phyloP scores from a whole-genome alignment of 1,139 yeast genomes.

The Yamadazyma diospyri region DNA sequence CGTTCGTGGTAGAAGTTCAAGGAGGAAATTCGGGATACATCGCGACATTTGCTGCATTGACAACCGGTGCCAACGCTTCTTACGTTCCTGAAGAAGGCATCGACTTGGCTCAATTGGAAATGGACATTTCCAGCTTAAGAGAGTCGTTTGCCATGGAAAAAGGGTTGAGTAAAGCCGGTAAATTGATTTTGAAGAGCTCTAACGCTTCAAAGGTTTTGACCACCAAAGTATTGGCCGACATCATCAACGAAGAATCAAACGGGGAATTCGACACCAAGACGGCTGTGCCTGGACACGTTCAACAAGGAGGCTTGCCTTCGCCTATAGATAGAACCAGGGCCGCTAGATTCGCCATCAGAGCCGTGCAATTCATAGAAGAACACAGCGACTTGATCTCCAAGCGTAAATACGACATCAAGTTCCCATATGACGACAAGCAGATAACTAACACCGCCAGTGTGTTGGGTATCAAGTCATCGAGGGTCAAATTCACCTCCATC shows the following conservation, averaged over 20 bases:
- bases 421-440: constrained; percentile 29
- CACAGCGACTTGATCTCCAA: constrained; percentile 18
- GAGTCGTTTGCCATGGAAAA: constrained; percentile 68
- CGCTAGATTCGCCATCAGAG: constrained; percentile 82
- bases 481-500: constrained; percentile 69
- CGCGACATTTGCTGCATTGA: constrained; percentile 84
- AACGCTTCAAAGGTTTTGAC: constrained; percentile 68
- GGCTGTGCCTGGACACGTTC: constrained; percentile 84
- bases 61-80: constrained; percentile 89
- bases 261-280: constrained; percentile 73
- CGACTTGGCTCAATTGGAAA: constrained; percentile 33
- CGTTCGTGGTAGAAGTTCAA: constrained; percentile 94
- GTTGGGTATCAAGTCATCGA: constrained; percentile 79
- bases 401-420: constrained; percentile 29
- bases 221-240: constrained; percentile 64
- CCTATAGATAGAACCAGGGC: constrained; percentile 94
- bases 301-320: constrained; percentile 95
- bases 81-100: constrained; percentile 93
- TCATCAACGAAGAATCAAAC: constrained; percentile 61
- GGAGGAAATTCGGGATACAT: constrained; percentile 96
- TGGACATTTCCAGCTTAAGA: constrained; percentile 38
- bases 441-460: constrained; percentile 71
- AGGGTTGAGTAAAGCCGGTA: constrained; percentile 80
- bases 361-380: constrained; percentile 81
- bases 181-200: constrained; percentile 64